phyloP scores from a whole-genome alignment of 2,329 filamentous ascomycete genomes.

The Diaporthe velutina region DNA sequence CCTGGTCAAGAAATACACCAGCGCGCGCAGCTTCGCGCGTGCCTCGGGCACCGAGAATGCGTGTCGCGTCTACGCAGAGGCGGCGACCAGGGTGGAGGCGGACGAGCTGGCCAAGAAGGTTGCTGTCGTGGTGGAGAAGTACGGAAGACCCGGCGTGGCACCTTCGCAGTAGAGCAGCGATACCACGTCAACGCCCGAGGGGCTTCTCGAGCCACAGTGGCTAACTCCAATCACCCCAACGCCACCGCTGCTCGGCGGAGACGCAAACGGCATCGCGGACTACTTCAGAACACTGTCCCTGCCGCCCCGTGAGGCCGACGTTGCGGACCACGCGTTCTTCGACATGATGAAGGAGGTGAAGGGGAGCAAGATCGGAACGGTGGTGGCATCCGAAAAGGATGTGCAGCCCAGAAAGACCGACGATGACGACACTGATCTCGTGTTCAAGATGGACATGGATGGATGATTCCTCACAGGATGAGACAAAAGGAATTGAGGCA shows the following conservation, averaged over 20 bases:
- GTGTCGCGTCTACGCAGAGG: slow-evolving; percentile 95
- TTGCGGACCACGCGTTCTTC: neutral
- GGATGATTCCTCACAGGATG: neutral
- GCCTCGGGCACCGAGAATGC: slow-evolving; percentile 97
- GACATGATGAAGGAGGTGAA: neutral
- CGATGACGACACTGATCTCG: slow-evolving; percentile 21
- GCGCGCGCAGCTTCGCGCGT: slow-evolving; percentile 89
- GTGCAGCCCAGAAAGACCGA: neutral
- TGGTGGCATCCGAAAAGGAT: slow-evolving; percentile 1
- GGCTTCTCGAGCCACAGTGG: slow-evolving; percentile 19
- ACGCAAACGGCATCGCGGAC: neutral
- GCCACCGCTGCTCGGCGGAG: neutral
- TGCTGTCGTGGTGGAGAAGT: slow-evolving; percentile 78
- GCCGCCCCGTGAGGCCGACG: neutral
- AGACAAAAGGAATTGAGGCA: neutral
- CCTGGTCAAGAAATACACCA: slow-evolving; percentile 89
- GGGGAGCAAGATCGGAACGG: neutral
- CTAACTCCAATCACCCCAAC: neutral
- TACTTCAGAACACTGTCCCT: neutral
- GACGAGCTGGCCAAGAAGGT: slow-evolving; percentile 92
- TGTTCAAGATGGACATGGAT: slow-evolving; percentile 36
- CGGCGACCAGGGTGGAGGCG: slow-evolving; percentile 87
- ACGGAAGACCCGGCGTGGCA: slow-evolving; percentile 48
- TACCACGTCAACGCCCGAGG: neutral
- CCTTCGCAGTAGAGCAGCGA: slow-evolving; percentile 38